Evolutionary conservation across 345 rosid species (phyloP).

Genomic region (Geranium brycei): DNA sequence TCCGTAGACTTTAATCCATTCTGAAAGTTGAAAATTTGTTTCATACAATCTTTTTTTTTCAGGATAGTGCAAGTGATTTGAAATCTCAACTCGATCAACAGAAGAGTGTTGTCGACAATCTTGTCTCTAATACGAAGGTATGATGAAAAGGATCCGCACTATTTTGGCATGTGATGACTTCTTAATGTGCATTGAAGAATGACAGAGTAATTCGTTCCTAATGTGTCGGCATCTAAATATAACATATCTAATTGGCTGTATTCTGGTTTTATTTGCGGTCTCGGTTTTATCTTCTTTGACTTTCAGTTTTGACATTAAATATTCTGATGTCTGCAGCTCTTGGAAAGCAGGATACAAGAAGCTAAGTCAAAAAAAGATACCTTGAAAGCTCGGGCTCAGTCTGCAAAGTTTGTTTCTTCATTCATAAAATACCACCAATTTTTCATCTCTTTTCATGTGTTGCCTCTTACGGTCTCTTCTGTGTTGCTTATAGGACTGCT

Average conservation of each 20-base stretch:
- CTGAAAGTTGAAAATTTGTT: not conserved
- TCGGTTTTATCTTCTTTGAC: not conserved
- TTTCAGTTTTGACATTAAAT: constrained; percentile 1
- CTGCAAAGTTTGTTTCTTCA: constrained; percentile 49
- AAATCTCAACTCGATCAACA: constrained; percentile 67
- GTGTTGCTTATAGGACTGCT: constrained; percentile 38
- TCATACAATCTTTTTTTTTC: constrained; percentile 3
- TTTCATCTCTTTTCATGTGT: constrained; percentile 1
- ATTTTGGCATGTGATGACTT: not conserved
- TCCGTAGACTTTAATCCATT: not conserved
- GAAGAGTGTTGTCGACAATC: constrained; percentile 49
- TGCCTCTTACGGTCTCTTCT: constrained; percentile 3
- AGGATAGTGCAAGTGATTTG: constrained; percentile 53
- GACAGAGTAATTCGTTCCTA: too few relatives aligned
- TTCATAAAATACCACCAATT: constrained; percentile 9
- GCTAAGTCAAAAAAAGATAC: constrained; percentile 97
- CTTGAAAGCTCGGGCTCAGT: constrained; percentile 81
- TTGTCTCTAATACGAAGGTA: constrained; percentile 71
- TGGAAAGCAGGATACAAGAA: constrained; percentile 98
- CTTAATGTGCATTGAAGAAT: too few relatives aligned
- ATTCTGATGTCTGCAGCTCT: constrained; percentile 37
- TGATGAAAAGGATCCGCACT: constrained; percentile 5
- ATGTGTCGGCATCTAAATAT: not conserved
- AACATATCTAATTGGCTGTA: not conserved
- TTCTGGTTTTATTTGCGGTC: not conserved